phyloP scores from a whole-genome alignment of 768 basidiomycete genomes.

The Suillus cothurnatus region DNA sequence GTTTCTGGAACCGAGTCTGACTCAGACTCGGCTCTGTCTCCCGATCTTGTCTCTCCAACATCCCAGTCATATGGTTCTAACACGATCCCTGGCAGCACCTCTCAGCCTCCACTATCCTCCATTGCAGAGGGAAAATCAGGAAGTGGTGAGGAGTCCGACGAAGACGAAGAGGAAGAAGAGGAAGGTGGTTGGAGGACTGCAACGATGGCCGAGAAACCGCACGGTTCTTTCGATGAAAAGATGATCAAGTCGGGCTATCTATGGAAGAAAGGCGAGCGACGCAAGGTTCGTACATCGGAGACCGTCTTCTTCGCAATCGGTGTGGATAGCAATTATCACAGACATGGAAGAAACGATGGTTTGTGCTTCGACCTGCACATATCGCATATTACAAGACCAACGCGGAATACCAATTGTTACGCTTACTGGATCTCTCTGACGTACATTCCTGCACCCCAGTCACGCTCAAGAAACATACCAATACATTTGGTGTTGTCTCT shows the following conservation, averaged over 20 bases:
- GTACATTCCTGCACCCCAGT: constrained; percentile 91
- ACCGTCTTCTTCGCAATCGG: constrained; percentile 10
- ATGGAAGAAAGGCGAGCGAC: constrained; percentile 96
- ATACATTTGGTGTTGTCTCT: constrained; percentile 92
- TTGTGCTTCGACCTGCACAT: constrained; percentile 89
- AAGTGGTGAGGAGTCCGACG: constrained; percentile 79
- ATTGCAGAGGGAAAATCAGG: constrained; percentile 75
- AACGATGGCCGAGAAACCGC: constrained; percentile 43
- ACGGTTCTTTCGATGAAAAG: constrained; percentile 60
- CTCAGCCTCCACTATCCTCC: constrained; percentile 63
- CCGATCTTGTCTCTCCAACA: constrained; percentile 49
- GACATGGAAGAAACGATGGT: constrained; percentile 99
- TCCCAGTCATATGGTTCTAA: constrained; percentile 37
- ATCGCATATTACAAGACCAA: constrained; percentile 96
- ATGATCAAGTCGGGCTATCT: constrained; percentile 92
- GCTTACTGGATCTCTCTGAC: constrained; percentile 83
- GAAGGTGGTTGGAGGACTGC: constrained; percentile 67
- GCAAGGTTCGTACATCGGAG: constrained; percentile 69
- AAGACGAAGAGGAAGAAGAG: constrained; percentile 70
- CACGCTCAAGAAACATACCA: constrained; percentile 82
- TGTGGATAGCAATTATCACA: constrained; percentile 33
- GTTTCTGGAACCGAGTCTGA: constrained; percentile 86
- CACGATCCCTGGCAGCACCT: constrained; percentile 32
- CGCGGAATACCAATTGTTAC: constrained; percentile 90
- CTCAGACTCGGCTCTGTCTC: constrained; percentile 69